Percentiles rank a stretch among this genome's conserved stretches.
Conservation (phyloP, 1,139 yeast genomes). For the Saccharomyces hybrid region DNA sequence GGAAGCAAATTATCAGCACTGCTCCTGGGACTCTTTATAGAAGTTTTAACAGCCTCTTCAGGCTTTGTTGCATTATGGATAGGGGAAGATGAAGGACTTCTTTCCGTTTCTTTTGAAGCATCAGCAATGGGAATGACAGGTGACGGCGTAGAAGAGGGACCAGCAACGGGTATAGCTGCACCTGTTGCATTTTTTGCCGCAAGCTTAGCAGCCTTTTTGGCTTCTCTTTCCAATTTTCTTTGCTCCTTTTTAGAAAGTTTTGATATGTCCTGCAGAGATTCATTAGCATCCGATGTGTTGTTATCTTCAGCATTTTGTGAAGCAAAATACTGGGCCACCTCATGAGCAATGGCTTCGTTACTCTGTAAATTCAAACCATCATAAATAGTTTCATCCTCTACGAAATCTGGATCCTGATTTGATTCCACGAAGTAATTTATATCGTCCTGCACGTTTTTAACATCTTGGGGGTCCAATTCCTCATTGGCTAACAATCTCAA, state of each 20-base stretch:
- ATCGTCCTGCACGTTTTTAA: constrained; percentile 60
- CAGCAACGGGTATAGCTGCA: constrained; percentile 1
- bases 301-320: constrained; percentile 28
- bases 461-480: constrained; percentile 50
- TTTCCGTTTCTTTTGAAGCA: not conserved
- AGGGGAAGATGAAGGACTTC: not conserved
- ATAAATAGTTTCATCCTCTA: constrained; percentile 70
- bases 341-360: constrained; percentile 43
- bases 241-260: constrained; percentile 31
- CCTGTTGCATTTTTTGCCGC: constrained; percentile 23
- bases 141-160: not conserved
- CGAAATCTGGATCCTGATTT: constrained; percentile 64
- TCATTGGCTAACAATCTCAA: constrained; percentile 59
- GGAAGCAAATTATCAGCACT: constrained; percentile 5
- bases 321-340: constrained; percentile 37
- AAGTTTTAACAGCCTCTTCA: not conserved
- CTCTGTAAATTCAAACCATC: constrained; percentile 57
- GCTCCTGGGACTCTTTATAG: constrained; percentile 10
- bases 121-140: constrained; percentile 11
- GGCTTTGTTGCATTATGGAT: not conserved
- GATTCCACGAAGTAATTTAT: constrained; percentile 63
- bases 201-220: constrained; percentile 29
- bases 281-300: constrained; percentile 12
- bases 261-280: constrained; percentile 7
- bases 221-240: constrained; percentile 31